Conservation (phyloP, 306 rosid species). For the Cucumis cinereus region DNA sequence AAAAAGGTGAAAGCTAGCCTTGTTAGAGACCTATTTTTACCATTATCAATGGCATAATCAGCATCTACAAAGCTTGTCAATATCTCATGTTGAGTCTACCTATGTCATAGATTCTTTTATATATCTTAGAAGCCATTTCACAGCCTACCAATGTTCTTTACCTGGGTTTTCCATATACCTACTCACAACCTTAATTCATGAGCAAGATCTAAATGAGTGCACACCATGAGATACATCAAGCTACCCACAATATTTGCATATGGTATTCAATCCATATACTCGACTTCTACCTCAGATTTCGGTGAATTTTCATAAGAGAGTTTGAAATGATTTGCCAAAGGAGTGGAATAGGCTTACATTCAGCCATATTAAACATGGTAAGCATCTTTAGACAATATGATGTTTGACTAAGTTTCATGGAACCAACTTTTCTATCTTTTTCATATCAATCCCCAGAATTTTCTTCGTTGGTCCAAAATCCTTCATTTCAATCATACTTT, state of each 20-base stretch:
- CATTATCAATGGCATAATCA: not conserved
- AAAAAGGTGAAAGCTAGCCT: not conserved
- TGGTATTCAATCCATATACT: too few species aligned
- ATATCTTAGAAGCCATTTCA: not conserved
- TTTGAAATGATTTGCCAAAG: not conserved
- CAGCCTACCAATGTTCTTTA: not conserved
- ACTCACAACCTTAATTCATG: not conserved
- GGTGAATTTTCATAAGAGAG: not conserved
- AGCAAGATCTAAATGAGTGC: not conserved
- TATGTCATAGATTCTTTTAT: not conserved
- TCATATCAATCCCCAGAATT: too few species aligned
- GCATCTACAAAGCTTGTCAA: not conserved
- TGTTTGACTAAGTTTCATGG: too few species aligned
- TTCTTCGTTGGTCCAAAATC: too few species aligned
- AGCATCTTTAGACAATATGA: too few species aligned
- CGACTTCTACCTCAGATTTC: not conserved
- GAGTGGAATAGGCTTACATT: not conserved
- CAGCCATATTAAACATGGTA: not conserved
- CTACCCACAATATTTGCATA: too few species aligned
- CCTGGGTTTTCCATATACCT: not conserved
- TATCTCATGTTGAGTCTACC: too few species aligned
- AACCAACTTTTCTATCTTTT: too few species aligned
- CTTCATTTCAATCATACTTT: too few species aligned
- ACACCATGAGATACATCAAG: too few species aligned
- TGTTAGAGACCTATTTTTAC: not conserved